A percentile compares a stretch with the other conserved stretches of the same genome.
These are phyloP conservation scores for Corchorus olitorius DNA, from an alignment of 345 rosid species.

Conservation along the genomic window DNA sequence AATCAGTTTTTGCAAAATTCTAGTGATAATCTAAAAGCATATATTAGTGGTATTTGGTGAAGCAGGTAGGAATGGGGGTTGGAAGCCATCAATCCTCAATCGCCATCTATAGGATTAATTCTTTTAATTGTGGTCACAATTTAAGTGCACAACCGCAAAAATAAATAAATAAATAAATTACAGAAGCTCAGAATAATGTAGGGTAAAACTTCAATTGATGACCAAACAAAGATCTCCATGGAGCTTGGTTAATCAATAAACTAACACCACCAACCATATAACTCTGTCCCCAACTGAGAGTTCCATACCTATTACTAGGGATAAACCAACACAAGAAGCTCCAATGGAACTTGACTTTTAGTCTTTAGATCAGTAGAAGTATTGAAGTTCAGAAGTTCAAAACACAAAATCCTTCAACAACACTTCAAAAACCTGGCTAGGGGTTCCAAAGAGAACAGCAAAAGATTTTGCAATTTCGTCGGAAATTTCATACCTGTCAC, in stretches of 20 bases:
- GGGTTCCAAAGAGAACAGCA: background rate
- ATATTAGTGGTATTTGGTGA: too few relatives aligned
- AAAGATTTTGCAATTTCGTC: background rate
- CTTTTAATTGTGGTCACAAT: background rate
- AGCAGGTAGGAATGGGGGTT: too few relatives aligned
- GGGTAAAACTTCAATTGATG: background rate
- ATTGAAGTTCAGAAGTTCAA: background rate
- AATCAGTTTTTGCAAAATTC: background rate
- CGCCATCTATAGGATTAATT: background rate
- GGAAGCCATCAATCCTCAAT: background rate
- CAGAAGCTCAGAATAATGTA: background rate
- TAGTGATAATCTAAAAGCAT: background rate
- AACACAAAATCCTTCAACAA: background rate
- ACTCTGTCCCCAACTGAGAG: background rate
- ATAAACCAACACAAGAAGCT: too few relatives aligned
- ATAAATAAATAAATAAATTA: background rate
- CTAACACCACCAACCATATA: background rate
- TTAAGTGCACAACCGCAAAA: slow-evolving; percentile 7
- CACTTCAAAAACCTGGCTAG: too few relatives aligned
- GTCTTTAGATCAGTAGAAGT: background rate
- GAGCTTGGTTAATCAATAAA: background rate
- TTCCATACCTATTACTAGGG: too few relatives aligned
- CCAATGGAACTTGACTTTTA: background rate
- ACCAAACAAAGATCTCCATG: background rate
- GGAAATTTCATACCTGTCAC: slow-evolving; percentile 55